Evolutionary conservation across 345 rosid species (phyloP).

Genomic region (Syzygium jambos): DNA sequence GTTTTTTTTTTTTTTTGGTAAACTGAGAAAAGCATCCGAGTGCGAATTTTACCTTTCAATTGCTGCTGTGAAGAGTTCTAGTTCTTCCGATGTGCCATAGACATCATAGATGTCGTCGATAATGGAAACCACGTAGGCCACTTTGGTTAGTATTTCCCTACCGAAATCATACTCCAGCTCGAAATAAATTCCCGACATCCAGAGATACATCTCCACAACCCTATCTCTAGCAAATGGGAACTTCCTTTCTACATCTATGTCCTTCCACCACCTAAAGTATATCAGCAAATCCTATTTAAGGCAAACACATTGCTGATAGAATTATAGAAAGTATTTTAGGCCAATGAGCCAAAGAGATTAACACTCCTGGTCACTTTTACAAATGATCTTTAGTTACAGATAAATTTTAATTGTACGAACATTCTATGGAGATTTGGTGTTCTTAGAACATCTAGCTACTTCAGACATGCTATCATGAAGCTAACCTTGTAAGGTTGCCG

Average conservation of each 20-base stretch:
- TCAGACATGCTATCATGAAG: background rate
- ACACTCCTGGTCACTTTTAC: background rate
- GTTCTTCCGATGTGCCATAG: background rate
- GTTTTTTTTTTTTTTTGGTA: background rate
- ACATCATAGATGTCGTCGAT: background rate
- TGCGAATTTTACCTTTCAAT: background rate
- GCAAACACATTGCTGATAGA: background rate
- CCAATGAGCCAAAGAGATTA: background rate
- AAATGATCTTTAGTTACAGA: too few species aligned
- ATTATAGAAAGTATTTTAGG: too few species aligned
- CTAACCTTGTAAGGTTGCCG: background rate
- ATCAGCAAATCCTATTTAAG: background rate
- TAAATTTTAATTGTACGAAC: background rate
- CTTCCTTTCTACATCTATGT: background rate
- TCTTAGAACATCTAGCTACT: background rate
- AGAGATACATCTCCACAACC: background rate
- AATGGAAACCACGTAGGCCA: background rate
- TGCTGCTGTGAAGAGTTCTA: background rate
- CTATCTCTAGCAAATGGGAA: constrained; percentile 3
- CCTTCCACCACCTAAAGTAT: constrained; percentile 1
- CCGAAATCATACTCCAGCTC: background rate
- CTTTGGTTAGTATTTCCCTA: background rate
- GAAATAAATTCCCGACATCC: background rate
- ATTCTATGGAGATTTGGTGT: background rate
- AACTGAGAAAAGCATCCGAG: background rate